Conservation (phyloP, 805 yeast genomes). For the Candida odintsovae region DNA sequence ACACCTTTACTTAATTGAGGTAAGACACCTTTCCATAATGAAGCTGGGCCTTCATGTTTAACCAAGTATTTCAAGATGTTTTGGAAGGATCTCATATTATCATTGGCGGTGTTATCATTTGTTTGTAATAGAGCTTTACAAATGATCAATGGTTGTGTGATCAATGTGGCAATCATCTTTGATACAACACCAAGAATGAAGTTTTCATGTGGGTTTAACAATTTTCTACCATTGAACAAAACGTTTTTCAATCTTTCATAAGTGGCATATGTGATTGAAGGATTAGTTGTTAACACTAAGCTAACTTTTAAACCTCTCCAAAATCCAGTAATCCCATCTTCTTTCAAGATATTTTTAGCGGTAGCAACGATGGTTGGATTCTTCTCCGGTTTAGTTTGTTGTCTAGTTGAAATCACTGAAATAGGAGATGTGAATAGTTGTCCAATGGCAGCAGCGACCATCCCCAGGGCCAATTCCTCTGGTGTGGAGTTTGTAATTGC, state of each 20-base stretch:
- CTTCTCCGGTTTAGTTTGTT: conserved; percentile 43
- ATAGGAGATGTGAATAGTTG: conserved; percentile 81
- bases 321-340: conserved; percentile 65
- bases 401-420: conserved; percentile 62
- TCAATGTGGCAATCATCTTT: conserved; percentile 71
- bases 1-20: conserved; percentile 82
- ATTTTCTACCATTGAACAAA: conserved; percentile 28
- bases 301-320: conserved; percentile 86
- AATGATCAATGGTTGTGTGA: conserved; percentile 81
- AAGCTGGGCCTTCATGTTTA: conserved; percentile 54
- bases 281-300: conserved; percentile 71
- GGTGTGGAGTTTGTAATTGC: conserved; percentile 40
- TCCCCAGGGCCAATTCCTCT: conserved; percentile 68
- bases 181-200: conserved; percentile 74
- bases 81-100: conserved; percentile 50
- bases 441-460: conserved; percentile 76
- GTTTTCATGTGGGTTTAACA: conserved; percentile 56
- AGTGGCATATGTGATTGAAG: conserved; percentile 81
- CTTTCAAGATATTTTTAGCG: conserved; percentile 45
- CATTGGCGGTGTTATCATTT: conserved; percentile 31
- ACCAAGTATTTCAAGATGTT: conserved; percentile 57
- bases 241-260: conserved; percentile 60
- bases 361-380: conserved; percentile 32
- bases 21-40: conserved; percentile 73
- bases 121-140: conserved; percentile 78